phyloP scores from a whole-genome alignment of 2,329 filamentous ascomycete species.

The Fusarium buxicola region DNA sequence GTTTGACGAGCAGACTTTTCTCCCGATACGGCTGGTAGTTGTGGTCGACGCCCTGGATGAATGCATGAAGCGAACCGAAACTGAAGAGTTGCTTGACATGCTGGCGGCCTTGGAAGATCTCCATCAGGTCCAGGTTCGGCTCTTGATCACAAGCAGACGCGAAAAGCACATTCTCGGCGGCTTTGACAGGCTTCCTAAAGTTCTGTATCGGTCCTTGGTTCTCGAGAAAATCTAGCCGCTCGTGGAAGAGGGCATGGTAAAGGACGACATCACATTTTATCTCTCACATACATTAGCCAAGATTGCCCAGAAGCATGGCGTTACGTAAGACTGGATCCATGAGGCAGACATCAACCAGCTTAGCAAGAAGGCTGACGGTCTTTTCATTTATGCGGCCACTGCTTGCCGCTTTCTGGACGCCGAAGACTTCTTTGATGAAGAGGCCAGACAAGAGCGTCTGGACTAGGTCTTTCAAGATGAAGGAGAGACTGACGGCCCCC shows the following conservation, averaged over 20 bases:
- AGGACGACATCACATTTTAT: constrained; percentile 19
- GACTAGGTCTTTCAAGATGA: neutral
- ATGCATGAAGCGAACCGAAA: constrained; percentile 1
- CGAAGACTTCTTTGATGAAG: neutral
- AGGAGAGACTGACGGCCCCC: neutral
- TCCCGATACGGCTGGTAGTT: neutral
- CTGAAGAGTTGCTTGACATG: neutral
- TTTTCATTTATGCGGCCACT: constrained; percentile 28
- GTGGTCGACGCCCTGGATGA: constrained; percentile 25
- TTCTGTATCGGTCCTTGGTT: neutral
- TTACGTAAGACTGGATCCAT: neutral
- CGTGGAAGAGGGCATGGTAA: neutral
- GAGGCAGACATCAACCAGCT: neutral
- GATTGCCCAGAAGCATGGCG: neutral
- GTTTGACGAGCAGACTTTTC: neutral
- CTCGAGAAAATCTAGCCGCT: constrained; percentile 5
- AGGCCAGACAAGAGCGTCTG: neutral
- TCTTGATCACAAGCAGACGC: constrained; percentile 16
- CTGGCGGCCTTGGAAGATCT: neutral
- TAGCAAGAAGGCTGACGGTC: constrained; percentile 1
- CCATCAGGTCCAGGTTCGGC: constrained; percentile 10
- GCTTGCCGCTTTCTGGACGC: constrained; percentile 10
- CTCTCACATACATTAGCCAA: neutral
- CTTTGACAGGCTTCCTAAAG: neutral
- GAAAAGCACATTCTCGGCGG: constrained; percentile 2